These are phyloP conservation scores for Corylus heterophylla DNA, from an alignment of 306 rosid genomes.

Conservation along the genomic window DNA sequence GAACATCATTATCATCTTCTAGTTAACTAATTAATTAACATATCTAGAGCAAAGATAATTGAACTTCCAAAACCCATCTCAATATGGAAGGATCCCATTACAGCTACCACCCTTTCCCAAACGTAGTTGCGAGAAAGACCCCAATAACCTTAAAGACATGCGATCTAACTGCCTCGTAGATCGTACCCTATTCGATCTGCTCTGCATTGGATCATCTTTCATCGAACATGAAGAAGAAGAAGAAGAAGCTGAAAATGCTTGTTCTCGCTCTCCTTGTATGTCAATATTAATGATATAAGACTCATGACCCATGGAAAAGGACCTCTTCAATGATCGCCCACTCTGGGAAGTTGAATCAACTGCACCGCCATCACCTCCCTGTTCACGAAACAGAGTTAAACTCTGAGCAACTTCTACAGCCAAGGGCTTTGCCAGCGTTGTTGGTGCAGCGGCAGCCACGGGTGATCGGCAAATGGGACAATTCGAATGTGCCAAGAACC, in stretches of 20 bases:
- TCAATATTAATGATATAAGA: constrained; percentile 17
- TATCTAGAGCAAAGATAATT: not conserved
- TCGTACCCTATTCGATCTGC: constrained; percentile 17
- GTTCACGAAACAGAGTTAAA: not conserved
- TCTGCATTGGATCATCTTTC: constrained; percentile 5
- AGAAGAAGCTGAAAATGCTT: constrained; percentile 6
- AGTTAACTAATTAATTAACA: not conserved
- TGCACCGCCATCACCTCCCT: not conserved
- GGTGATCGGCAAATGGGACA: constrained; percentile 54
- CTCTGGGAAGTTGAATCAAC: not conserved
- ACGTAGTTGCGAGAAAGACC: constrained; percentile 40
- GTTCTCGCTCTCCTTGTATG: constrained; percentile 26
- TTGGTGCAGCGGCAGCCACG: not conserved
- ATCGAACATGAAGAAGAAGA: not conserved
- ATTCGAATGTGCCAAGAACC: constrained; percentile 45
- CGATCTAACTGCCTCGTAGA: constrained; percentile 38
- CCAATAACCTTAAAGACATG: constrained; percentile 29
- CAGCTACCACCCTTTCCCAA: constrained; percentile 19
- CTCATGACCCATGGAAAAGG: constrained; percentile 38
- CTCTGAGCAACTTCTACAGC: not conserved
- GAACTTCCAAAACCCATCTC: constrained; percentile 17
- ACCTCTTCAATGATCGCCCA: constrained; percentile 33
- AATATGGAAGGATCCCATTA: constrained; percentile 28
- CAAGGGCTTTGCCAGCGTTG: not conserved
- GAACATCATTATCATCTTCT: not conserved